Evolutionary conservation across 2,329 filamentous ascomycete genomes (phyloP), one percentile per base, ranked within the genome.

Genomic region (Trichophyton equinum): DNA sequence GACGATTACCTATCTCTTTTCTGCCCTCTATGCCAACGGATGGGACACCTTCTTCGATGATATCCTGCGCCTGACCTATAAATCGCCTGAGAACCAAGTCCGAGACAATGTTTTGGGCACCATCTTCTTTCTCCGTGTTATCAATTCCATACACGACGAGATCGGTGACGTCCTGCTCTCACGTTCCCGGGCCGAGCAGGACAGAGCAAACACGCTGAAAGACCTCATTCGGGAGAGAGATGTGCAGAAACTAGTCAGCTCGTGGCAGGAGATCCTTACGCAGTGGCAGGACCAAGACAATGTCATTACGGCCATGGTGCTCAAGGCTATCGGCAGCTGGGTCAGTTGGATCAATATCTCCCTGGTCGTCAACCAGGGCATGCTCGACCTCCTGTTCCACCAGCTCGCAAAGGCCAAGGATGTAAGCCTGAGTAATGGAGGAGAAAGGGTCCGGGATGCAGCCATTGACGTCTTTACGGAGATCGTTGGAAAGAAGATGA

Each of bases 341-440:
- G 91, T 96, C 63, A 95, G 91, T 81, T 99, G 94, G 94, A 95
- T 95, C 69, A 94, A 97, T 71, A 97, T 99, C 68, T 88, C 88
- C 58, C 79, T 99, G 61, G 85, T 99, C 51, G 89, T 99, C 68
- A 95, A 95, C 73, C 84, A 91, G 71, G 83, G 86, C 60, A 94
- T 96, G 82, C 84, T 97, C 68, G 85, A 82, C 70, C 82, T 91
- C 57, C 81, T 99, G 62, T 86, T 96, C 69, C 88, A 94, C 65
- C 83, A 97, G 65, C 87, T 95, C 61, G 89, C 89, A n/a, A 87
- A 86, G 73, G 79, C 84, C 74, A 73, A 82, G 70, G 81, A 84
- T 72, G 70, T 80, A 65, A 75, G 80, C 68, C 76, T 83, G 68
- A 73, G 81, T 70, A 79, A 88, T 73, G 89, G 83, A 69, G 81